phyloP scores from a whole-genome alignment of 169 alveolate genomes.

The Eimeria sp. region DNA sequence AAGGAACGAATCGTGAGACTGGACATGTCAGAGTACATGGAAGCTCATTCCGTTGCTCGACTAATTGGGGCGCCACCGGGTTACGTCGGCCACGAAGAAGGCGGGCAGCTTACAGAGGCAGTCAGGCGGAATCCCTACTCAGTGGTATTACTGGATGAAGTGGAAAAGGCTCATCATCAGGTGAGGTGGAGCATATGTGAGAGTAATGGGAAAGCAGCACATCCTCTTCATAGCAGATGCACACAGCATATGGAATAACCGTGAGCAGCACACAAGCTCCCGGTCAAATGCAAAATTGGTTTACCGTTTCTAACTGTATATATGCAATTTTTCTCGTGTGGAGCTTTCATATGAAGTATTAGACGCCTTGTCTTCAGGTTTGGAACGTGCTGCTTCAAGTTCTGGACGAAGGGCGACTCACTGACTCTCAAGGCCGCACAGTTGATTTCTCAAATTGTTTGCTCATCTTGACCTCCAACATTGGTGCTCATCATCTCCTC shows the following conservation, averaged over 20 bases:
- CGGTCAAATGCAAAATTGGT: background rate
- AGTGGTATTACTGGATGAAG: constrained; percentile 95
- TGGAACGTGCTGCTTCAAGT: constrained; percentile 85
- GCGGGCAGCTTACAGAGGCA: constrained; percentile 95
- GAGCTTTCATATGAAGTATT: background rate
- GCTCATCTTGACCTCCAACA: constrained; percentile 93
- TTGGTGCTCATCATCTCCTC: constrained; percentile 90
- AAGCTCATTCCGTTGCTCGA: constrained; percentile 92
- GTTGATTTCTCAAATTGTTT: constrained; percentile 93
- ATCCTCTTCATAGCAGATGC: background rate
- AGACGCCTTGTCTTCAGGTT: constrained; percentile 82
- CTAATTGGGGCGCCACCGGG: constrained; percentile 97
- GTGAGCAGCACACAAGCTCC: background rate
- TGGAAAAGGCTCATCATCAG: constrained; percentile 97
- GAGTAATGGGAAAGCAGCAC: background rate
- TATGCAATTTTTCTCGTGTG: background rate
- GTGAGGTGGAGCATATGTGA: constrained; percentile 77
- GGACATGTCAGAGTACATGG: constrained; percentile 94
- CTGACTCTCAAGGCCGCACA: constrained; percentile 94
- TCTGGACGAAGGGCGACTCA: constrained; percentile 94
- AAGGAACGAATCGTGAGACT: constrained; percentile 86
- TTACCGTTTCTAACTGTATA: background rate
- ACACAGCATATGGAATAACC: background rate
- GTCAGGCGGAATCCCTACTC: constrained; percentile 95
- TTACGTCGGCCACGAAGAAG: constrained; percentile 95